phyloP scores from a whole-genome alignment of 129 eudicot species.

The Pseudognaphalium luteoalbum region DNA sequence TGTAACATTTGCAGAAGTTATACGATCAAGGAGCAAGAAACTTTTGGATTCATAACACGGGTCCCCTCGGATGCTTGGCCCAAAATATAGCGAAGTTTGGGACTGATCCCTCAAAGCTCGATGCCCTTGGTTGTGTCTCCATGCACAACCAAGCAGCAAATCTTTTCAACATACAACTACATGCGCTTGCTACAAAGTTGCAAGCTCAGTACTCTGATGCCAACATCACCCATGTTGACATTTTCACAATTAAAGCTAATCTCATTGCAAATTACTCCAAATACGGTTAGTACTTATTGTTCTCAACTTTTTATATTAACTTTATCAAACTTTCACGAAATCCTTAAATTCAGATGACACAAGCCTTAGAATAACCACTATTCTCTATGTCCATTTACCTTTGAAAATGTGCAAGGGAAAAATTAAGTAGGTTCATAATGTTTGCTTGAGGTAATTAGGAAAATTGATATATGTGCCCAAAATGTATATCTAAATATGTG shows the following conservation, averaged over 20 bases:
- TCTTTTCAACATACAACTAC: slow-evolving; percentile 75
- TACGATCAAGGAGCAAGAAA: slow-evolving; percentile 74
- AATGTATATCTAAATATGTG: no score
- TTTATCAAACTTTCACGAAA: slow-evolving; percentile 5
- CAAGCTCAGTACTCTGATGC: slow-evolving; percentile 64
- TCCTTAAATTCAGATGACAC: slow-evolving; percentile 13
- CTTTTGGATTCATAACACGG: slow-evolving; percentile 93
- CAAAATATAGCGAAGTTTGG: slow-evolving; percentile 78
- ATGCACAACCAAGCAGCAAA: slow-evolving; percentile 73
- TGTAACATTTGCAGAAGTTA: slow-evolving; percentile 44
- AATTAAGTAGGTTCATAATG: background rate
- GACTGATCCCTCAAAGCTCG: slow-evolving; percentile 69
- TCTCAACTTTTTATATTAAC: background rate
- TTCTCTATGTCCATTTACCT: background rate
- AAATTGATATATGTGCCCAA: background rate
- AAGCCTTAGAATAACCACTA: slow-evolving; percentile 3
- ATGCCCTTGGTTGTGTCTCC: slow-evolving; percentile 68
- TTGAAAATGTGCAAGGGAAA: background rate
- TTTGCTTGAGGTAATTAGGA: background rate
- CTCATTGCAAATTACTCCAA: slow-evolving; percentile 74
- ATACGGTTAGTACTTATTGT: slow-evolving; percentile 52
- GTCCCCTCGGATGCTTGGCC: slow-evolving; percentile 86
- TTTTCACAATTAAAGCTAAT: slow-evolving; percentile 67
- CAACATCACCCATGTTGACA: slow-evolving; percentile 62
- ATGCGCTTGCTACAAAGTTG: slow-evolving; percentile 63